A percentile compares a stretch with the other conserved stretches of the same genome.
phyloP scores from a whole-genome alignment of 805 yeast species.

The Lachancea cidri region DNA sequence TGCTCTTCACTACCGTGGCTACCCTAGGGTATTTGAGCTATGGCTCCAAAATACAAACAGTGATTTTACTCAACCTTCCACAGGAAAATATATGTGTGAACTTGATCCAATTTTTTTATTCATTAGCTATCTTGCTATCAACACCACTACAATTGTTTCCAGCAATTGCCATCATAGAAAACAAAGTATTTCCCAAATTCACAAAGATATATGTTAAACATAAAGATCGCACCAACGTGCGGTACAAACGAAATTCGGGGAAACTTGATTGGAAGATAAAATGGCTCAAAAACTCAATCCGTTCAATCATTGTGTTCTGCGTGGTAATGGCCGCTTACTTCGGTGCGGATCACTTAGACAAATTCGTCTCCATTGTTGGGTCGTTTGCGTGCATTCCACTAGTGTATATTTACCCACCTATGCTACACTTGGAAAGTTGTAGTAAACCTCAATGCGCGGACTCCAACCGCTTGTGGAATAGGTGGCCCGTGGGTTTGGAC shows the following conservation, averaged over 20 bases:
- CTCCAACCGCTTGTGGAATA: conserved; percentile 12
- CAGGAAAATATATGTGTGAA: conserved; percentile 58
- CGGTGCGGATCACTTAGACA: conserved; percentile 67
- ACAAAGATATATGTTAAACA: conserved; percentile 18
- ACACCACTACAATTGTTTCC: conserved; percentile 82
- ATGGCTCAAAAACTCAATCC: conserved; percentile 61
- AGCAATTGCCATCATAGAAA: conserved; percentile 68
- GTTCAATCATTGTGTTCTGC: conserved; percentile 48
- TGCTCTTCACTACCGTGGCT: conserved; percentile 59
- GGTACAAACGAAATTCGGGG: conserved; percentile 42
- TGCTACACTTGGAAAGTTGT: conserved; percentile 58
- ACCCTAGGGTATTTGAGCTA: conserved; percentile 65
- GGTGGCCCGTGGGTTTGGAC: conserved; percentile 41
- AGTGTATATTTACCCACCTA: conserved; percentile 82
- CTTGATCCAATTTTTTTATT: conserved; percentile 63
- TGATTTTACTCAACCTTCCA: conserved; percentile 66
- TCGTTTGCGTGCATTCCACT: conserved; percentile 82
- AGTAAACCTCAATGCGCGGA: conserved; percentile 25
- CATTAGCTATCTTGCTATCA: conserved; percentile 67
- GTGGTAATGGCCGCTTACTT: conserved; percentile 57
- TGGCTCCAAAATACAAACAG: conserved; percentile 61
- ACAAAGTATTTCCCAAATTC: conserved; percentile 45
- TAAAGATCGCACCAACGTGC: conserved; percentile 14
- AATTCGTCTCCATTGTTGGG: conserved; percentile 75
- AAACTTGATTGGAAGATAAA: conserved; percentile 47